A percentile compares a stretch with the other conserved stretches of the same genome.
These are phyloP conservation scores for Boletus eberwhitei DNA, from an alignment of 768 basidiomycete species.

Conservation along the genomic window DNA sequence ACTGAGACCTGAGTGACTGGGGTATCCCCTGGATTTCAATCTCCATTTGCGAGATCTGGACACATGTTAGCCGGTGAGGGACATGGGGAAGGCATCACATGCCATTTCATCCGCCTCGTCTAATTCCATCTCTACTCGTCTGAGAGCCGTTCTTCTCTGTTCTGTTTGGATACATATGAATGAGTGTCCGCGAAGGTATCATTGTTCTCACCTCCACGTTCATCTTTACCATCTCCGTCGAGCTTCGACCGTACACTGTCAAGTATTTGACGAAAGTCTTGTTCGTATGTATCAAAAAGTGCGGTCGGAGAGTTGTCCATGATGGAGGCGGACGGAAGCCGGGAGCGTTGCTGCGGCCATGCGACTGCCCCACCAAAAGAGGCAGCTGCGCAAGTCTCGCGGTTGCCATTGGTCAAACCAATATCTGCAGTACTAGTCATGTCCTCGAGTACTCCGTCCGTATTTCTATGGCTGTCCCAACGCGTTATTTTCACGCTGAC, in stretches of 20 bases:
- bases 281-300: conserved; percentile 89
- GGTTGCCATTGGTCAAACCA: neutral
- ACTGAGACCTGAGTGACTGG: conserved; percentile 73
- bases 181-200: neutral
- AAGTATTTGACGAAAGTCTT: conserved; percentile 85
- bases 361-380: conserved; percentile 15
- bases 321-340: conserved; percentile 7
- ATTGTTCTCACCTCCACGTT: conserved; percentile 59
- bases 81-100: conserved; percentile 18
- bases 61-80: conserved; percentile 1
- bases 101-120: conserved; percentile 99
- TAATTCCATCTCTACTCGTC: conserved; percentile 89
- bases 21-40: conserved; percentile 96
- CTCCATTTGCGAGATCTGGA: conserved; percentile 97
- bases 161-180: conserved; percentile 43
- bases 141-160: conserved; percentile 72
- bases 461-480: conserved; percentile 3
- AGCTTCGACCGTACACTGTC: conserved; percentile 74
- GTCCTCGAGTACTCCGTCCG: conserved; percentile 34
- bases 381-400: conserved; percentile 19
- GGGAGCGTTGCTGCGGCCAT: conserved; percentile 17
- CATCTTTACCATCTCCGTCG: conserved; percentile 62
- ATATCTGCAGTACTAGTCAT: conserved; percentile 30
- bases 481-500: conserved; percentile 9
- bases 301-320: conserved; percentile 86